Percentiles rank a stretch among this genome's conserved stretches.
These are phyloP conservation scores for Psophocarpus tetragonolobus DNA, from an alignment of 306 rosid species.

Conservation along the genomic window DNA sequence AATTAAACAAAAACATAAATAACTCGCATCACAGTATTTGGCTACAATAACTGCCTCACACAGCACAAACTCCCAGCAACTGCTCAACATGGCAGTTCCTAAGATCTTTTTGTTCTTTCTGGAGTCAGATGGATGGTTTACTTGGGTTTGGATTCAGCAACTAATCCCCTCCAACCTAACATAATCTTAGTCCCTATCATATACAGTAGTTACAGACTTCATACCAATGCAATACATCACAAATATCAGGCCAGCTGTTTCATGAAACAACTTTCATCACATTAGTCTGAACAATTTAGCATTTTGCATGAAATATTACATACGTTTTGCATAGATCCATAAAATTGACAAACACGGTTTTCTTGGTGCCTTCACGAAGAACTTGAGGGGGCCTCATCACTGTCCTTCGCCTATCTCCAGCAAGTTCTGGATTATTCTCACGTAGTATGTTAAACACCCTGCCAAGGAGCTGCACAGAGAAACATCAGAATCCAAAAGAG, in stretches of 20 bases:
- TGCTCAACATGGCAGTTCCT: not conserved
- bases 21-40: not conserved
- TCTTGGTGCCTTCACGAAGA: conserved; percentile 98
- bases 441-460: conserved; percentile 92
- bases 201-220: not conserved
- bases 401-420: conserved; percentile 87
- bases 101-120: not conserved
- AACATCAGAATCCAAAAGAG: not conserved
- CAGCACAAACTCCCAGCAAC: not conserved
- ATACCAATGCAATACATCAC: not conserved
- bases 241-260: not conserved
- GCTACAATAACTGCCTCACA: not conserved
- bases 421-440: conserved; percentile 93
- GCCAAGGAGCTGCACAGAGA: conserved; percentile 75
- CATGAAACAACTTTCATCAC: not conserved
- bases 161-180: not conserved
- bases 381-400: conserved; percentile 99
- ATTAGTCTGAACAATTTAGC: not conserved
- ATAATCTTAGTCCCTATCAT: not conserved
- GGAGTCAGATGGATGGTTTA: not conserved
- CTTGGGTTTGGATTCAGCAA: not conserved
- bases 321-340: conserved; percentile 96
- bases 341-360: conserved; percentile 93
- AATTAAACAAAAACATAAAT: not conserved
- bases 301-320: conserved; percentile 12